These are phyloP conservation scores for Xanthoconium stramineum DNA, from an alignment of 768 basidiomycete species.

Conservation along the genomic window DNA sequence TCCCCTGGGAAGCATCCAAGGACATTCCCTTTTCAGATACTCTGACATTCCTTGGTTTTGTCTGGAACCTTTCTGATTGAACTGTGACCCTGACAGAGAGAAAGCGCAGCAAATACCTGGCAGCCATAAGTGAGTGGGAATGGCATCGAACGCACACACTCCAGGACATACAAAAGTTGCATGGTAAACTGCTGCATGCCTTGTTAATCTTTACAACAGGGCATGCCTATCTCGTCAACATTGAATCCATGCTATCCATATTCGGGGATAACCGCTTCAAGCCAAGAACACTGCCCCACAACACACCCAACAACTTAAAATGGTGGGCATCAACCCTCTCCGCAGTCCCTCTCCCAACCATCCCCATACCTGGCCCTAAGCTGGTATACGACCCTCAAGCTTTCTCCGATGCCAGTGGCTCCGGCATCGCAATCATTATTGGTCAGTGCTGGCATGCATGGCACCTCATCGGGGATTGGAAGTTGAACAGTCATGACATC, in stretches of 20 bases:
- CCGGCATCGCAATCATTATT: not conserved
- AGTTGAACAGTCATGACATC: conserved; percentile 33
- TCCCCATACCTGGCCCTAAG: not conserved
- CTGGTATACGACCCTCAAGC: no score
- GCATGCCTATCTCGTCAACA: conserved; percentile 10
- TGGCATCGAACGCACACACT: not conserved
- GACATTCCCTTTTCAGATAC: no score
- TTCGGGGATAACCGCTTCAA: conserved; percentile 15
- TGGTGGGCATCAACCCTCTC: not conserved
- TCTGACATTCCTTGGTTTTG: no score
- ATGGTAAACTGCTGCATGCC: conserved; percentile 19
- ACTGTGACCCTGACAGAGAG: not conserved
- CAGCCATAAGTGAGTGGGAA: not conserved
- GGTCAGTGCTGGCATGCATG: conserved; percentile 31
- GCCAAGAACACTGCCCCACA: not conserved
- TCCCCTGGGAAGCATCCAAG: no score
- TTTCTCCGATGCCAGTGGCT: conserved; percentile 41
- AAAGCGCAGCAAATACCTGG: not conserved
- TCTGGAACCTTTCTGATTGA: no score
- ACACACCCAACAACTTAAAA: not conserved
- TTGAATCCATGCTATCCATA: conserved; percentile 34
- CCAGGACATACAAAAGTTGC: not conserved
- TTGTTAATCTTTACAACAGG: conserved; percentile 29
- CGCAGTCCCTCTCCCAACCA: not conserved
- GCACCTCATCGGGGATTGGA: conserved; percentile 33